A percentile compares a stretch with the other conserved stretches of the same genome.
phyloP scores from a whole-genome alignment of 768 basidiomycete species.

The Tephrocybe rancida region DNA sequence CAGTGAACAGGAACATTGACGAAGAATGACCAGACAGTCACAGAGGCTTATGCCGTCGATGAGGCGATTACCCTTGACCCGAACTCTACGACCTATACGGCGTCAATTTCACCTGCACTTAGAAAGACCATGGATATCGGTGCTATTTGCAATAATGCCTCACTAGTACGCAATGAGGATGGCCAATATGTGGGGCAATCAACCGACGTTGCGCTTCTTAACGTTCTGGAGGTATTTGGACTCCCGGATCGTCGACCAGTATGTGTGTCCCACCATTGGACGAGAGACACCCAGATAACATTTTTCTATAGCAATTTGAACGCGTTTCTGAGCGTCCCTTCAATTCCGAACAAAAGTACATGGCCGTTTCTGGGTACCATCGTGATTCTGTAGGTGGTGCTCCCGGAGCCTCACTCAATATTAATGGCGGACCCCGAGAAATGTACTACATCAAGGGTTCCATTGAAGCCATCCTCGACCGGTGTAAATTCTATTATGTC shows the following conservation, averaged over 20 bases:
- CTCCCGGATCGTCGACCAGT: slow-evolving; percentile 74
- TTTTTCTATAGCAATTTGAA: slow-evolving; percentile 54
- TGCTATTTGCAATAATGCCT: slow-evolving; percentile 89
- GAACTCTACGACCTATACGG: slow-evolving; percentile 36
- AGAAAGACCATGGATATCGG: slow-evolving; percentile 81
- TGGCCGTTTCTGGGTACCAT: slow-evolving; percentile 85
- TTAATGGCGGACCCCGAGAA: slow-evolving; percentile 53
- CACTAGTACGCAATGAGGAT: slow-evolving; percentile 60
- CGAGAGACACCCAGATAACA: no score
- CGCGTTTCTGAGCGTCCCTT: slow-evolving; percentile 84
- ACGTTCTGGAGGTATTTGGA: slow-evolving; percentile 69
- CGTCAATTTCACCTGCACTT: slow-evolving; percentile 62
- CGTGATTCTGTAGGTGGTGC: slow-evolving; percentile 28
- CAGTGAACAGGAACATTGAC: slow-evolving; percentile 75
- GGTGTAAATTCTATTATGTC: slow-evolving; percentile 89
- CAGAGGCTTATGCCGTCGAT: slow-evolving; percentile 85
- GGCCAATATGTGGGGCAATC: slow-evolving; percentile 83
- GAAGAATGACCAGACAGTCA: slow-evolving; percentile 95
- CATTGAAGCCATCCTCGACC: slow-evolving; percentile 83
- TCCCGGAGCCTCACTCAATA: slow-evolving; percentile 18
- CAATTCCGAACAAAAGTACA: slow-evolving; percentile 92
- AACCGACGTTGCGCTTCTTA: slow-evolving; percentile 91
- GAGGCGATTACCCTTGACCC: slow-evolving; percentile 73
- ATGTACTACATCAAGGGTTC: slow-evolving; percentile 93
- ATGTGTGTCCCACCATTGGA: slow-evolving; percentile 25